Base-by-base conservation (phyloP, 2,329 filamentous ascomycete genomes). In the Laburnicola sp. region DNA sequence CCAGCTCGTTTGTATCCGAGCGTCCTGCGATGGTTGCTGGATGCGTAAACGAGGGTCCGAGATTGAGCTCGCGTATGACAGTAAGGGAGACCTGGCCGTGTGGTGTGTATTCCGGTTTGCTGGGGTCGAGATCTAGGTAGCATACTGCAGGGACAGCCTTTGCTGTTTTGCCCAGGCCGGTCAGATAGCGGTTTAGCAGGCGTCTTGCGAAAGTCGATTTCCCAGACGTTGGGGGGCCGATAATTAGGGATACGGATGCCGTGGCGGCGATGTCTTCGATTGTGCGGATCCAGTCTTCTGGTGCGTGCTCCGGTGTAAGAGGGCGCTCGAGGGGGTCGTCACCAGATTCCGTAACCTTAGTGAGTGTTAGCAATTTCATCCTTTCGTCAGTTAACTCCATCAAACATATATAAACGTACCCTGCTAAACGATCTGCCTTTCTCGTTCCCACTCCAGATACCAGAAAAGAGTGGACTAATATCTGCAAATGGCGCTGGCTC, bases 91-190 rank as follows among this genome's bases (percentile, higher is more conserved):
- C 65, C 10, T 87, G 84, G 0, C 89, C 88, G 0, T 86, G 82
- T 1, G 86, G 80, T 0, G 82, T 82, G 66, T 87, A 91, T 64
- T 92, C 89, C 2, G 89, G 87, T 62, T 91, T 88, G 0, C 86
- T 86, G 0, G 88, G 87, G 64, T 94, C 89, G 7, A 93, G 77
- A 60, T 94, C 89, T 5, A 94, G 78, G n/a, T 87, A 75, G 48
- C 78, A 80, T 25, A 87, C 75, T 43, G 71, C 74, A 30, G 65
- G 56, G 0, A 66, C 40, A 4, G 67, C 53, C 28, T 50, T 57
- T 11, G 63, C 60, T 1, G 47, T 58, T 37, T 63, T 70, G 11
- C 69, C 68, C 28, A 66, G 56, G 39, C 75, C 70, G 3, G 84
- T 87, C n/a, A 89, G 70, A 6, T 89, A 73, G 8, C 83, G 80